Conservation (phyloP, 805 yeast genomes). For the Wickerhamiella nectarea region DNA sequence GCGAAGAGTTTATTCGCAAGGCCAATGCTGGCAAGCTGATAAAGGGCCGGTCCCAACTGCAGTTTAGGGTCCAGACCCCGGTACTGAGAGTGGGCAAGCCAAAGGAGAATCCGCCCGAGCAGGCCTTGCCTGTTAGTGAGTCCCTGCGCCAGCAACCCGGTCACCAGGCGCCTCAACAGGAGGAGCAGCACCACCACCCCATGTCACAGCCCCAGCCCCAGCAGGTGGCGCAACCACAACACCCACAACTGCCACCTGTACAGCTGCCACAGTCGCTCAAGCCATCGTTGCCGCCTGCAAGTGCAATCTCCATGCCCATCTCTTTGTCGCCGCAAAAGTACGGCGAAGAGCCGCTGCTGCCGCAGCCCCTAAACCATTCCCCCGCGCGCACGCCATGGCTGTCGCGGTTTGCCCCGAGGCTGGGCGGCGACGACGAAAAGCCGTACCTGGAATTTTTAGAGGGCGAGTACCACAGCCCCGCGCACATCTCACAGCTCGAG, state of each 20-base stretch:
- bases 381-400: conserved; percentile 9
- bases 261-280: conserved; percentile 10
- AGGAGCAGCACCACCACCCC: neutral
- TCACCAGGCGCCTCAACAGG: neutral
- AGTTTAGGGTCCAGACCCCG: conserved; percentile 1
- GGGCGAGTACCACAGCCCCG: conserved; percentile 8
- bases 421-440: conserved; percentile 8
- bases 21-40: conserved; percentile 32
- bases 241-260: neutral
- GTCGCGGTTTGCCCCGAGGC: conserved; percentile 3
- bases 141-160: neutral
- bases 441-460: conserved; percentile 10
- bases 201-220: neutral
- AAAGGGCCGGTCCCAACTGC: conserved; percentile 13
- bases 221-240: neutral
- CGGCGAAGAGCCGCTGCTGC: conserved; percentile 9
- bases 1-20: conserved; percentile 70
- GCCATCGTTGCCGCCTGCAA: conserved; percentile 5
- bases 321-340: neutral
- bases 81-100: neutral
- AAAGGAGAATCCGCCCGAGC: neutral
- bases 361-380: conserved; percentile 7
- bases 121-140: neutral
- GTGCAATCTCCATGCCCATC: neutral
- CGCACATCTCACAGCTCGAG: conserved; percentile 35